Base-by-base conservation (phyloP, 2,329 filamentous ascomycete species). In the Parastagonospora nodorum region DNA sequence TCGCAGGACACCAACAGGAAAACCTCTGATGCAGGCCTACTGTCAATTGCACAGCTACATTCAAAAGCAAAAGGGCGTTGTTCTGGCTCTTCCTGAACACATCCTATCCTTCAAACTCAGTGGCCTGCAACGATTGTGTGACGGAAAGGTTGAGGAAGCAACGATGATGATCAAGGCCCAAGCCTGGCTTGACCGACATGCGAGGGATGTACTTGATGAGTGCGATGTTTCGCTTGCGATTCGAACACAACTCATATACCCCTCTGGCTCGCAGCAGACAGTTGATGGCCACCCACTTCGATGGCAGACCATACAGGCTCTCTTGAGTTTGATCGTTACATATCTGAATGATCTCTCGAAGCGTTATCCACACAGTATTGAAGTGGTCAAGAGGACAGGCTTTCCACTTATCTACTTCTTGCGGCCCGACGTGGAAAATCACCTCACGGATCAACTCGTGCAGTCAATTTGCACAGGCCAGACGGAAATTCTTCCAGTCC, bases 121-220 rank as follows among this genome's bases (percentile, higher is more conserved):
- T 51, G 84, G 84, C 0, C 61, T 84, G 0, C 84, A 88, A 55
- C 77, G 78, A 2, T 64, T 88, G 0, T 77, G 79, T 0, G 81
- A 86, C 40, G 67, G 68, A 1, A 69, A 76, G 2, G 46, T 76
- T 0, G 45, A 66, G 0, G 71, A 80, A 30, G 80, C 81, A 0
- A 63, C 57, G 0, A 60, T 57, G 1, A 83, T 88, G 78, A 71
- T 86, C 2, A 64, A 68, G 0, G 75, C 77, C 0, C 82, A 87
- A 27, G 50, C 66, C 0, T 83, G 80, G 74, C 63, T 88, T 5
- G 72, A 80, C 2, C 50, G 52, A 0, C 61, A 73, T 1, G 81
- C 78, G 2, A 78, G 86, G 0, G 86, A 90, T 60, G 75, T 89
- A 0, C 69, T 89, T 0, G 87, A 89, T 53, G 87, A 89, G 60